Base-by-base conservation (phyloP, 768 basidiomycete genomes). In the Psilocybe tampanensis region DNA sequence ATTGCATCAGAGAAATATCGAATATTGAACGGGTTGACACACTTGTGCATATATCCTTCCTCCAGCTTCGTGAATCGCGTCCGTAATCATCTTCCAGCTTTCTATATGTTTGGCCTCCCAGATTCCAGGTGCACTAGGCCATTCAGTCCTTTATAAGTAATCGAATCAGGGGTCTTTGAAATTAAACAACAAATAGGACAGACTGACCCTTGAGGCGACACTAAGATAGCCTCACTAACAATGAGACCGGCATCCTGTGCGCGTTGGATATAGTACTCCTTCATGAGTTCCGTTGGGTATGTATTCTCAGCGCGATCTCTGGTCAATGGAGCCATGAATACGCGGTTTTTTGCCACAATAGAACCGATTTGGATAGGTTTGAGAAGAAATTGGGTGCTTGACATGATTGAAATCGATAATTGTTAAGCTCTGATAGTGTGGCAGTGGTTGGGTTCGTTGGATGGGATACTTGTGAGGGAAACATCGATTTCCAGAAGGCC, bases 41-140 rank as follows among this genome's bases (percentile, higher is more conserved):
- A 55, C 54, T 71, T 85, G 84, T 39, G 67, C 64, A 42, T 79
- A 80, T 21, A 83, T 78, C 26, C 68, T 58, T 9, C 75, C 72
- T 11, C 78, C 79, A 39, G 74, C 76, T 8, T 69, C 64, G 60
- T 84, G 81, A 7, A 85, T 78, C 1, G 72, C 73, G 47, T 78
- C 77, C 1, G 71, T 75, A 45, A 83, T 66, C 47, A 72, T 75
- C 59, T 74, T 79, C 80, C 80, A 82, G 9, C 65, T 79, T 15
- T 60, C 61, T 6, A 77, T 69, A 58, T 81, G 79, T 21, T 76
- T 74, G 15, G 68, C 56, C 55, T 66, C 76, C 79, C 80, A 81
- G 24, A 81, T 74, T 3, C 80, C 80, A 13, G 80, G 80, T 1
- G 75, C 75, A 60, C 74, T 64, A 7, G 70, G 72, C 75, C 76